A percentile compares a stretch with the other conserved stretches of the same genome.
Conservation (phyloP, 2,329 filamentous ascomycete genomes). For the Ophiosphaerella narmari region DNA sequence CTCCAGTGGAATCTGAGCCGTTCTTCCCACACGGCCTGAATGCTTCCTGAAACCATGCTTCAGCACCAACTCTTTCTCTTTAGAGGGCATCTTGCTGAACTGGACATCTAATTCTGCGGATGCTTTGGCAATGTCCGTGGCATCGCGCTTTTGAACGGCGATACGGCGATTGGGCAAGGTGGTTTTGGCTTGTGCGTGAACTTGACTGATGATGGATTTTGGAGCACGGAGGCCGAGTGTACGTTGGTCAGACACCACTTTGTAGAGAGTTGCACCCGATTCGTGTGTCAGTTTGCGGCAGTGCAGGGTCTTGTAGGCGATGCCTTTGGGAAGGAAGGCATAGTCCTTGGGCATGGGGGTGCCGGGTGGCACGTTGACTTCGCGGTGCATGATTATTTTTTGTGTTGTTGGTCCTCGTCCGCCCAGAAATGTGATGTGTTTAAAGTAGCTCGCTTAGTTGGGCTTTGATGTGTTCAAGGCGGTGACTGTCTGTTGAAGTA, state of each 20-base stretch:
- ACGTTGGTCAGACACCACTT: constrained; percentile 35
- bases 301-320: constrained; percentile 41
- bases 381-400: constrained; percentile 12
- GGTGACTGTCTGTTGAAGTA: too few species aligned
- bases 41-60: constrained; percentile 52
- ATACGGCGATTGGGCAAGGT: constrained; percentile 49
- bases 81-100: constrained; percentile 50
- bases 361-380: constrained; percentile 25
- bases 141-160: constrained; percentile 43
- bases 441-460: neutral
- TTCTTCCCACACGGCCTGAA: constrained; percentile 56
- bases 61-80: constrained; percentile 43
- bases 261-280: constrained; percentile 30
- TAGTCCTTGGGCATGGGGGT: constrained; percentile 36
- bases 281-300: constrained; percentile 38
- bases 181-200: constrained; percentile 45
- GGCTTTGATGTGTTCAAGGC: too few species aligned
- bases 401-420: neutral
- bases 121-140: constrained; percentile 22
- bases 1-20: constrained; percentile 44
- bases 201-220: constrained; percentile 42
- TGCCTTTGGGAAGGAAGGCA: constrained; percentile 41
- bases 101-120: constrained; percentile 40
- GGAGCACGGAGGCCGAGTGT: constrained; percentile 52
- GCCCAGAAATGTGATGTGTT: neutral